phyloP scores from a whole-genome alignment of 192 early-diverging fungal species.

The Mortierella alpina region DNA sequence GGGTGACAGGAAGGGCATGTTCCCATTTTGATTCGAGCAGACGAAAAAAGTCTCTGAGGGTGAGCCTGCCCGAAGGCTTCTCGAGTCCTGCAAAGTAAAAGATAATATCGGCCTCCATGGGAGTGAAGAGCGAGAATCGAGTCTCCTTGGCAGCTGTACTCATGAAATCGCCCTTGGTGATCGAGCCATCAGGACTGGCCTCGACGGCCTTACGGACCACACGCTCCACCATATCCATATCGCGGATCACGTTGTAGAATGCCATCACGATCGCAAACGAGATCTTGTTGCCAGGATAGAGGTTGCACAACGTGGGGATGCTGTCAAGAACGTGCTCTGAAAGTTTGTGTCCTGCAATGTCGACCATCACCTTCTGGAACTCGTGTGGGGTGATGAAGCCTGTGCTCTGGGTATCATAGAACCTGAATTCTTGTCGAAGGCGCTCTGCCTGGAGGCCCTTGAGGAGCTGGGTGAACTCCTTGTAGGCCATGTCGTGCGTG shows the following conservation, averaged over 20 bases:
- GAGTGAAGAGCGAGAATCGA: constrained; percentile 72
- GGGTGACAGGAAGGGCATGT: constrained; percentile 33
- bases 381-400: constrained; percentile 70
- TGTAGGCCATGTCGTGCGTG: constrained; percentile 67
- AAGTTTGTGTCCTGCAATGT: constrained; percentile 72
- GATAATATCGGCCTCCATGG: constrained; percentile 79
- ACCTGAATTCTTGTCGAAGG: constrained; percentile 77
- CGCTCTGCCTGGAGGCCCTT: constrained; percentile 78
- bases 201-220: constrained; percentile 66
- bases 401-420: constrained; percentile 69
- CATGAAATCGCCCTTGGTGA: constrained; percentile 74
- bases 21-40: constrained; percentile 67
- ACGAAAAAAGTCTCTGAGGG: constrained; percentile 62
- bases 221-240: constrained; percentile 77
- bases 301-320: constrained; percentile 68
- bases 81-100: constrained; percentile 75
- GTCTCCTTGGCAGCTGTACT: constrained; percentile 62
- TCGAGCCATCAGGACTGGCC: constrained; percentile 58
- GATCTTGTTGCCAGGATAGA: constrained; percentile 69
- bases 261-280: constrained; percentile 73
- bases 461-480: constrained; percentile 78
- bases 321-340: constrained; percentile 72
- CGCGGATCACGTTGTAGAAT: constrained; percentile 69
- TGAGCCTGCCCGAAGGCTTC: constrained; percentile 59
- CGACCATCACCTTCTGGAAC: constrained; percentile 70